phyloP scores from a whole-genome alignment of 2,329 filamentous ascomycete genomes.

The Trichoderma aggressivum region DNA sequence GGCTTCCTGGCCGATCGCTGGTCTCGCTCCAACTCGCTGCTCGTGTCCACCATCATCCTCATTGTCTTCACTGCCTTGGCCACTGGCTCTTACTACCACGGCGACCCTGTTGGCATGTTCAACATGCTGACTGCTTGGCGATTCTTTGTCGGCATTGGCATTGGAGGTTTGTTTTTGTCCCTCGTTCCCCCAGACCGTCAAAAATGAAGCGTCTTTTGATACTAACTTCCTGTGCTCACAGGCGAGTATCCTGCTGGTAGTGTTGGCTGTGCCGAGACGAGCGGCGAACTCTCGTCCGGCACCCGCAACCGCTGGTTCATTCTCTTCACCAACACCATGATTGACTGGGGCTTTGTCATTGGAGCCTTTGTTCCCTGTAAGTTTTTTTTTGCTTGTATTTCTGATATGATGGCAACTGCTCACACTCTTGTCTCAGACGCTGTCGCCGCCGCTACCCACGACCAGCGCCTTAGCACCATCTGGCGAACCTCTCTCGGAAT shows the following conservation, averaged over 20 bases:
- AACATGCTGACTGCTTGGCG: constrained; percentile 75
- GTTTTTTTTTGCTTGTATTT: constrained; percentile 19
- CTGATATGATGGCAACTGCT: neutral
- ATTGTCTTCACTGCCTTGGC: constrained; percentile 80
- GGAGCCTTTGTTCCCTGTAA: constrained; percentile 69
- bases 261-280: constrained; percentile 80
- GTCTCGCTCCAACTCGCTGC: constrained; percentile 77
- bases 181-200: too few relatives aligned
- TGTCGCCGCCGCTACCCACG: constrained; percentile 54
- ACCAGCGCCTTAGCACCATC: constrained; percentile 65
- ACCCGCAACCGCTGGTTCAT: constrained; percentile 90
- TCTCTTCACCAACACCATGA: constrained; percentile 84
- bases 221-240: constrained; percentile 15
- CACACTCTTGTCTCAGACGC: constrained; percentile 33
- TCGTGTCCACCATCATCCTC: constrained; percentile 77
- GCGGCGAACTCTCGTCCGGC: constrained; percentile 74
- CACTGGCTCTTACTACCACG: constrained; percentile 72
- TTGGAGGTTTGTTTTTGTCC: constrained; percentile 54
- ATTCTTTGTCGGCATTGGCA: constrained; percentile 78
- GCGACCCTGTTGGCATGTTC: constrained; percentile 67
- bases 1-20: constrained; percentile 80
- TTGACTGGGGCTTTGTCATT: constrained; percentile 78
- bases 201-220: neutral
- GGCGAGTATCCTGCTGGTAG: constrained; percentile 78
- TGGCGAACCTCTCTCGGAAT: constrained; percentile 82